phyloP scores from a whole-genome alignment of 23 red algal genomes.

The Gracilaria vermiculophylla region DNA sequence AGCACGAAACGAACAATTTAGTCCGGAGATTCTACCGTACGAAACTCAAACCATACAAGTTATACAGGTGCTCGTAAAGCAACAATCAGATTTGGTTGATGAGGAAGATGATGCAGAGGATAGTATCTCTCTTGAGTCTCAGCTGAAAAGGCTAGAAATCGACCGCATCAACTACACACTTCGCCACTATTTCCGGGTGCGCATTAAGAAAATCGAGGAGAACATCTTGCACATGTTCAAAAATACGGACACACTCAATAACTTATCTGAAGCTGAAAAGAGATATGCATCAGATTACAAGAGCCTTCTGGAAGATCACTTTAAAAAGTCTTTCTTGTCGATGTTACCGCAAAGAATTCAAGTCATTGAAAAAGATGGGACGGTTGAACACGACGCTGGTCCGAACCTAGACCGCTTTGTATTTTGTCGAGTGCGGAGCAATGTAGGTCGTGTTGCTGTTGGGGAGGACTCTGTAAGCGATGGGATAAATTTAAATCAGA shows the following conservation, averaged over 20 bases:
- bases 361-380: conserved; percentile 62
- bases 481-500: conserved; percentile 26
- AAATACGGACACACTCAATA: conserved; percentile 1
- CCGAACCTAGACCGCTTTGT: conserved; percentile 59
- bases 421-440: conserved; percentile 37
- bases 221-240: conserved; percentile 43
- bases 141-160: conserved; percentile 59
- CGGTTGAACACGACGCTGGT: conserved; percentile 25
- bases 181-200: conserved; percentile 50
- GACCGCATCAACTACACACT: conserved; percentile 66
- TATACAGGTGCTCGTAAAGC: conserved; percentile 9
- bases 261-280: conserved; percentile 45
- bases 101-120: conserved; percentile 64
- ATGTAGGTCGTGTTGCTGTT: conserved; percentile 42
- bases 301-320: conserved; percentile 57
- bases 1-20: conserved; percentile 44
- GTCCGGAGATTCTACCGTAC: conserved; percentile 45
- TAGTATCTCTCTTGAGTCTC: conserved; percentile 23
- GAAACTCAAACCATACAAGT: background rate
- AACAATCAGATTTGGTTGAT: conserved; percentile 48
- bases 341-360: conserved; percentile 53
- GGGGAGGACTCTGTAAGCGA: conserved; percentile 47
- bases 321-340: conserved; percentile 61
- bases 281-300: conserved; percentile 37
- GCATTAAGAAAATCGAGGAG: conserved; percentile 62